Percentiles rank a stretch among this genome's conserved stretches.
Evolutionary conservation across 2,329 filamentous ascomycete genomes (phyloP).

Genomic region (Alternaria sp.): DNA sequence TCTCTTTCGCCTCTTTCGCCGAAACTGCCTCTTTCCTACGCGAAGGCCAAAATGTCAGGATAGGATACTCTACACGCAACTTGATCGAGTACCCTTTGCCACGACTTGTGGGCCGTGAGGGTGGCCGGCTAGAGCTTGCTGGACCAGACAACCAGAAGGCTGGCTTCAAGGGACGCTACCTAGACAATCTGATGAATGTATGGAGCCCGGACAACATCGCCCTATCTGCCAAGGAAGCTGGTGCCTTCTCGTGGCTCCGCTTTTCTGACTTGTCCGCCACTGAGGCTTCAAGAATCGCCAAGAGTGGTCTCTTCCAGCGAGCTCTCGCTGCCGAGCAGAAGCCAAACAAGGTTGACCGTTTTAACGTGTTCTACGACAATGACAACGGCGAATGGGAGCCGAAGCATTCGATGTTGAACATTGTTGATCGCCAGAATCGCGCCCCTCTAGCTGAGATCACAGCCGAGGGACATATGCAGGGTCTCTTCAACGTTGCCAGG

Average conservation of each 20-base stretch:
- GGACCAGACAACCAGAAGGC: conserved; percentile 77
- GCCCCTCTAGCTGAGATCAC: conserved; percentile 75
- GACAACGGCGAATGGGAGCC: conserved; percentile 74
- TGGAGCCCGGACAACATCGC: conserved; percentile 84
- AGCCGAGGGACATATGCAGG: conserved; percentile 74
- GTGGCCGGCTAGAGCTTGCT: conserved; percentile 77
- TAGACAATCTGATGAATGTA: conserved; percentile 87
- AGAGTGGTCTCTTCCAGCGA: conserved; percentile 76
- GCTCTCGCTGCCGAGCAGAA: conserved; percentile 67
- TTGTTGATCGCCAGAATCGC: conserved; percentile 74
- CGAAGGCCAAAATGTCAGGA: conserved; percentile 80
- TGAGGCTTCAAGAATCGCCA: conserved; percentile 76
- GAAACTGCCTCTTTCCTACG: conserved; percentile 96
- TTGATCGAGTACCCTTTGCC: conserved; percentile 86
- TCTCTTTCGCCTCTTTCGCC: conserved; percentile 85
- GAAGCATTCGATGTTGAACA: conserved; percentile 81
- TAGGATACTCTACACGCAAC: conserved; percentile 88
- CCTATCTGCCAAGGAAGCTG: conserved; percentile 67
- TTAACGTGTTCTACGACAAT: conserved; percentile 73
- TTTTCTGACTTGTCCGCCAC: conserved; percentile 80
- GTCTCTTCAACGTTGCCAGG: conserved; percentile 81
- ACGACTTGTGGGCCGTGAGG: conserved; percentile 80
- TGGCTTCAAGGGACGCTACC: conserved; percentile 80
- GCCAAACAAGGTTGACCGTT: conserved; percentile 67
- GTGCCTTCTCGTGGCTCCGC: conserved; percentile 87